phyloP scores from a whole-genome alignment of 805 yeast species.

The Kazachstania taianensis region DNA sequence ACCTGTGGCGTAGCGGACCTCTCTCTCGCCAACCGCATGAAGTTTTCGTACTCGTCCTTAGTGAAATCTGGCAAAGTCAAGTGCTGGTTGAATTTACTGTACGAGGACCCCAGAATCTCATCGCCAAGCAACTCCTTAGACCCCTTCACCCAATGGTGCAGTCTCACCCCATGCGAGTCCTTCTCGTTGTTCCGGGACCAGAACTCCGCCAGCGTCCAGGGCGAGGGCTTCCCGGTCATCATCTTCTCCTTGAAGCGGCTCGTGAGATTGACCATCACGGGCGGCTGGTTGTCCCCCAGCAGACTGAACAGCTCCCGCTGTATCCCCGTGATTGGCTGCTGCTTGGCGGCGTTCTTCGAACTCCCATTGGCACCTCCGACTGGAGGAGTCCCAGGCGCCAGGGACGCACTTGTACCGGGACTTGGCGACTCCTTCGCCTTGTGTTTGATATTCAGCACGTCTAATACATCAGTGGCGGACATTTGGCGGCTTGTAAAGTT shows the following conservation, averaged over 20 bases:
- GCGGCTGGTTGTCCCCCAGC: conserved; percentile 87
- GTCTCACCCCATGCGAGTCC: conserved; percentile 38
- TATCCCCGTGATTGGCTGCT: conserved; percentile 49
- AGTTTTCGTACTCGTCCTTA: conserved; percentile 47
- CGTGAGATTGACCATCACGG: conserved; percentile 45
- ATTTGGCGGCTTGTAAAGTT: conserved; percentile 5
- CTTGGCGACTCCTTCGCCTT: conserved; percentile 14
- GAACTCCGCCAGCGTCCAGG: conserved; percentile 71
- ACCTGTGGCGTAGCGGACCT: background rate
- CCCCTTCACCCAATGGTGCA: conserved; percentile 86
- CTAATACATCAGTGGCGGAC: conserved; percentile 57
- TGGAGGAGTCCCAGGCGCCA: conserved; percentile 6
- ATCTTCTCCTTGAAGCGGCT: conserved; percentile 52
- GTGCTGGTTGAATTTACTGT: conserved; percentile 62
- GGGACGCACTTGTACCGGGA: conserved; percentile 16
- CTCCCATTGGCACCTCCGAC: conserved; percentile 6
- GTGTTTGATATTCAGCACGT: conserved; percentile 60
- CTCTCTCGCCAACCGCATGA: conserved; percentile 33
- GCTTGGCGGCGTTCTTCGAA: conserved; percentile 9
- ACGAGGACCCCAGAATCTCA: conserved; percentile 38
- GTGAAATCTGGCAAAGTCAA: conserved; percentile 62
- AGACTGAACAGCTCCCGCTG: conserved; percentile 82
- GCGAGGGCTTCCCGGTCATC: conserved; percentile 57
- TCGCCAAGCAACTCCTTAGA: conserved; percentile 34
- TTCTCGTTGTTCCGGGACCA: conserved; percentile 34